Evolutionary conservation across 106 monocot genomes (phyloP).

Genomic region (Acorus calamus): DNA sequence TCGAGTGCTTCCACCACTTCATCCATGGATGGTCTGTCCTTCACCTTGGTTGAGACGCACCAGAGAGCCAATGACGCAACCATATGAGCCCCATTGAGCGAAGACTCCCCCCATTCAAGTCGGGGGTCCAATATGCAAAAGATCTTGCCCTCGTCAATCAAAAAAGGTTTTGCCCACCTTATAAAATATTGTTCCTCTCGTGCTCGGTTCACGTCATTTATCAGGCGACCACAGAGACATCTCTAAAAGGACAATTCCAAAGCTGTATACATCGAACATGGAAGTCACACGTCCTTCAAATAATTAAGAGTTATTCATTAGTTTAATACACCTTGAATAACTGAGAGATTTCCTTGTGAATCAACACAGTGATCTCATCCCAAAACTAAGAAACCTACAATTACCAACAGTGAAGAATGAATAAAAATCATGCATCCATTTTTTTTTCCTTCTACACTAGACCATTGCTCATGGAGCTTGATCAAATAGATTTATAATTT

Average conservation of each 20-base stretch:
- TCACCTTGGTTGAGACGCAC: slow-evolving; percentile 36
- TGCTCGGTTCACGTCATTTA: slow-evolving; percentile 72
- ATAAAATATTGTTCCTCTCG: slow-evolving; percentile 43
- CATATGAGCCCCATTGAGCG: slow-evolving; percentile 48
- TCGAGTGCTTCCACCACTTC: slow-evolving; percentile 52
- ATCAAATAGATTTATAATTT: too few relatives aligned
- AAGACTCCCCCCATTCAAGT: slow-evolving; percentile 61
- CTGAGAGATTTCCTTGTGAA: too few relatives aligned
- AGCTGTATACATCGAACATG: slow-evolving; percentile 83
- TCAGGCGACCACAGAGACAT: slow-evolving; percentile 67
- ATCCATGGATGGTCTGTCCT: slow-evolving; percentile 53
- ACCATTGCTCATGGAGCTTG: too few relatives aligned
- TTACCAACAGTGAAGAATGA: too few relatives aligned
- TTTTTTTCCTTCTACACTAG: too few relatives aligned
- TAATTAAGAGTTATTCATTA: too few relatives aligned
- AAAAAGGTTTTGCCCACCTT: slow-evolving; percentile 74
- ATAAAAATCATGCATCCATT: too few relatives aligned
- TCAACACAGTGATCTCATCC: too few relatives aligned
- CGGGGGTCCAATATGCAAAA: slow-evolving; percentile 54
- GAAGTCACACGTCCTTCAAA: slow-evolving; percentile 60
- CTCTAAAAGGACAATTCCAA: slow-evolving; percentile 85
- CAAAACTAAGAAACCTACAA: too few relatives aligned
- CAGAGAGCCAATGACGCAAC: slow-evolving; percentile 39
- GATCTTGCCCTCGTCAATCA: slow-evolving; percentile 54
- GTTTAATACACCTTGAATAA: too few relatives aligned